phyloP scores from a whole-genome alignment of 2,329 filamentous ascomycete genomes.

The Dactylellina parvicollis region DNA sequence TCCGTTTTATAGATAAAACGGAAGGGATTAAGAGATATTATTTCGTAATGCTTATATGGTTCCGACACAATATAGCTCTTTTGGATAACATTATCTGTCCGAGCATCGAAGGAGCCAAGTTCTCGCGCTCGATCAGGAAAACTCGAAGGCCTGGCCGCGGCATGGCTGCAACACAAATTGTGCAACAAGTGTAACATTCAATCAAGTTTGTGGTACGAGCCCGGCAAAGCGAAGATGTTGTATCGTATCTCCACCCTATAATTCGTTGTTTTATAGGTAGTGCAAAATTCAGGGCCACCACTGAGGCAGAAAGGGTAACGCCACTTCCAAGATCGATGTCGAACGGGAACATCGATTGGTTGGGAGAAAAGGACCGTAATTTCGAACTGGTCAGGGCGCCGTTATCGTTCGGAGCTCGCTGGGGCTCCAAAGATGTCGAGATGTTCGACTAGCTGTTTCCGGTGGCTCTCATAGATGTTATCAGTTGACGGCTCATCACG shows the following conservation, averaged over 20 bases:
- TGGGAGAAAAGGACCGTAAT: background rate
- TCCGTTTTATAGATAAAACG: background rate
- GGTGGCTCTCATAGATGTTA: background rate
- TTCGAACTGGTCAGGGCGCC: background rate
- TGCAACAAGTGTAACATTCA: slow-evolving; percentile 25
- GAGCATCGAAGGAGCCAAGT: too few species aligned
- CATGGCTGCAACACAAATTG: slow-evolving; percentile 44
- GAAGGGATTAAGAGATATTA: background rate
- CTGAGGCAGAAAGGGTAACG: slow-evolving; percentile 16
- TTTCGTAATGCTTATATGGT: slow-evolving; percentile 42
- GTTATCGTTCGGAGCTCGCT: background rate
- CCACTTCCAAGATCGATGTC: slow-evolving; percentile 21
- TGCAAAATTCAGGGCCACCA: slow-evolving; percentile 22
- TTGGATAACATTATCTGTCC: too few species aligned
- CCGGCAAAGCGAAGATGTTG: slow-evolving; percentile 3
- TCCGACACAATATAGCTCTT: too few species aligned
- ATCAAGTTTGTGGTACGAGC: slow-evolving; percentile 8
- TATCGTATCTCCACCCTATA: slow-evolving; percentile 44
- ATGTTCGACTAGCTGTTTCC: background rate
- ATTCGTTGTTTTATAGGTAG: slow-evolving; percentile 33
- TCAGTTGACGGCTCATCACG: background rate
- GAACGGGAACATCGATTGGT: background rate
- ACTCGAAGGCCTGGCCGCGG: too few species aligned
- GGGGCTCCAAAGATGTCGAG: background rate
- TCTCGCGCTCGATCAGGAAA: too few species aligned